Conservation (phyloP, 2,329 filamentous ascomycete genomes). For the Aspergillaceae sp. region DNA sequence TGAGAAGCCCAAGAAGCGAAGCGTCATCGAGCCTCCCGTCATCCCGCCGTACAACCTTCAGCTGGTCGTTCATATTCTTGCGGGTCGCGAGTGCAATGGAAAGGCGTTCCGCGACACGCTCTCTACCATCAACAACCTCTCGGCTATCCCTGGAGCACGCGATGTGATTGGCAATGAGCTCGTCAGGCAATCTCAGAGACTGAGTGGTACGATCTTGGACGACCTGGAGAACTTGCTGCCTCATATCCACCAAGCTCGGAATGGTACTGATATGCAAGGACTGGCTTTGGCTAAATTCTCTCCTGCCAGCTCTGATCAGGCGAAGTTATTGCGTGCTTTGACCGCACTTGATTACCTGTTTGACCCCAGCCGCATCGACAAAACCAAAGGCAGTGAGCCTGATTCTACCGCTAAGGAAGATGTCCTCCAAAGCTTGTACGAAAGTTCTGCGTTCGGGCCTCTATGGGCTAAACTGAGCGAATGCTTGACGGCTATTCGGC, state of each 20-base stretch:
- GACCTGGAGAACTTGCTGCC: slow-evolving; percentile 78
- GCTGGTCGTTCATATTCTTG: slow-evolving; percentile 92
- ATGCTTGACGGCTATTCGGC: slow-evolving; percentile 77
- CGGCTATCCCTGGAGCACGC: slow-evolving; percentile 82
- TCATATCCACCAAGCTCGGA: slow-evolving; percentile 77
- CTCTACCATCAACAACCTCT: slow-evolving; percentile 97
- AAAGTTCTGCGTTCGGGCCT: slow-evolving; percentile 78
- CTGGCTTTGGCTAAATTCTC: slow-evolving; percentile 93
- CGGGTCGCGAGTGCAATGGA: slow-evolving; percentile 89
- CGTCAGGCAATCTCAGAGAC: slow-evolving; percentile 71
- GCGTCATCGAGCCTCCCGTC: slow-evolving; percentile 65
- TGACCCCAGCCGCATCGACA: slow-evolving; percentile 61
- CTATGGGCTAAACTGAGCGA: slow-evolving; percentile 90
- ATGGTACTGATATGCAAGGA: slow-evolving; percentile 90
- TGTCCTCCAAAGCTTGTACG: slow-evolving; percentile 77
- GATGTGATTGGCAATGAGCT: slow-evolving; percentile 88
- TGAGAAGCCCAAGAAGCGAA: slow-evolving; percentile 47
- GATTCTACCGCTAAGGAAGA: slow-evolving; percentile 65
- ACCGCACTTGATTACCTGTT: slow-evolving; percentile 95
- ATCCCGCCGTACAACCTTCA: slow-evolving; percentile 84
- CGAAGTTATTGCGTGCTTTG: slow-evolving; percentile 83
- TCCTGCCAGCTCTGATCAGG: slow-evolving; percentile 89
- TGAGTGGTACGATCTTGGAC: slow-evolving; percentile 74
- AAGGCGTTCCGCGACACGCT: slow-evolving; percentile 98
- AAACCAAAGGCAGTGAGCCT: slow-evolving; percentile 44